Evolutionary conservation across 2,329 filamentous ascomycete genomes (phyloP).

Genomic region (Arthroderma uncinatum): DNA sequence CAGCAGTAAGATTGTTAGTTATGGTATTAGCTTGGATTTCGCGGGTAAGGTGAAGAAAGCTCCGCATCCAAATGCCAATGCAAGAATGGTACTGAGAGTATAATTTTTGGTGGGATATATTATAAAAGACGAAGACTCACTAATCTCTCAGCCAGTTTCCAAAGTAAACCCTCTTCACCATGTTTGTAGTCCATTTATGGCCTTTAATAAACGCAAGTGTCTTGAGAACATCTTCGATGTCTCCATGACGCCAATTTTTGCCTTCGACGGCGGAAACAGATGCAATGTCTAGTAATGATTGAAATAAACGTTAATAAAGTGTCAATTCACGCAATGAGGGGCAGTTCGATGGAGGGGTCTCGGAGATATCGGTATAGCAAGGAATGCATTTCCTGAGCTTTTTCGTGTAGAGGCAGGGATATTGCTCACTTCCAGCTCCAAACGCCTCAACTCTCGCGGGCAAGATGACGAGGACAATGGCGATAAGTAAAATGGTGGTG

Average conservation of each 20-base stretch:
- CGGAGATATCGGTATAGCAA: neutral
- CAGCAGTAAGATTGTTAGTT: neutral
- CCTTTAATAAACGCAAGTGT: constrained; percentile 65
- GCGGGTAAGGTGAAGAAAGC: too few relatives aligned
- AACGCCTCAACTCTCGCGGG: constrained; percentile 9
- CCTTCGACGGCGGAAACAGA: constrained; percentile 42
- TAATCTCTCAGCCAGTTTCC: constrained; percentile 83
- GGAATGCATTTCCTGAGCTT: neutral
- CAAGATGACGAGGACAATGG: constrained; percentile 9
- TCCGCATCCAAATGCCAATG: too few relatives aligned
- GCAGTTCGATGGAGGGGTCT: neutral
- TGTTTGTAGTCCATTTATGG: constrained; percentile 73
- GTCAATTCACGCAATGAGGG: neutral
- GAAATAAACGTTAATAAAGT: neutral
- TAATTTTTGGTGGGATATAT: too few relatives aligned
- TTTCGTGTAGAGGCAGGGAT: neutral
- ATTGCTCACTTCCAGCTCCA: constrained; percentile 14
- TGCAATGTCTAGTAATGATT: constrained; percentile 31
- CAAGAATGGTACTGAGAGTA: too few relatives aligned
- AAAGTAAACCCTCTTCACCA: constrained; percentile 70
- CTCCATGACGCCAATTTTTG: constrained; percentile 46
- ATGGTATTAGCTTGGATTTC: too few relatives aligned
- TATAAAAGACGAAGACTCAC: constrained; percentile 26
- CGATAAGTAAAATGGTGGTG: neutral
- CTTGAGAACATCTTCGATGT: constrained; percentile 73